phyloP scores from a whole-genome alignment of 2,329 filamentous ascomycete species.

The Xylaria multiplex region DNA sequence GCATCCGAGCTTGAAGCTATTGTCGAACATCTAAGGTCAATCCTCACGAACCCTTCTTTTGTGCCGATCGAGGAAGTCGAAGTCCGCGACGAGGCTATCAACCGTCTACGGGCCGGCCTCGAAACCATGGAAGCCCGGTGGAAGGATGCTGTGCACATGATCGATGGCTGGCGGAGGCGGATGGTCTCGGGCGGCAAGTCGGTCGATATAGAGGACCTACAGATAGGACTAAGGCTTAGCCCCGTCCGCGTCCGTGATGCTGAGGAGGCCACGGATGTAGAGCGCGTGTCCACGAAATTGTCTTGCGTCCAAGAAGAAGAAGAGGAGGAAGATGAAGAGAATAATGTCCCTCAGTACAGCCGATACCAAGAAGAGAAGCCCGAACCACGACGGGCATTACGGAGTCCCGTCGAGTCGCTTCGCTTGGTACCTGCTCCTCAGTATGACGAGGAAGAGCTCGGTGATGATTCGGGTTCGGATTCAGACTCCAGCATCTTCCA shows the following conservation, averaged over 20 bases:
- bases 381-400: slow-evolving; percentile 65
- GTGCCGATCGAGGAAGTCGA: slow-evolving; percentile 95
- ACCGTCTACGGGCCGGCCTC: slow-evolving; percentile 83
- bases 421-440: slow-evolving; percentile 54
- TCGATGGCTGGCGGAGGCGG: slow-evolving; percentile 89
- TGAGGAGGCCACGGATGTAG: slow-evolving; percentile 55
- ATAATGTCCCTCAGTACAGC: slow-evolving; percentile 46
- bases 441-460: slow-evolving; percentile 46
- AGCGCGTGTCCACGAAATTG: slow-evolving; percentile 50
- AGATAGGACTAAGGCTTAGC: slow-evolving; percentile 73
- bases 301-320: slow-evolving; percentile 55
- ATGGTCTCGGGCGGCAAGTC: slow-evolving; percentile 77
- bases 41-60: slow-evolving; percentile 95
- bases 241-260: slow-evolving; percentile 66
- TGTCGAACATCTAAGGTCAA: slow-evolving; percentile 80
- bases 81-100: slow-evolving; percentile 90
- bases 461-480: slow-evolving; percentile 47
- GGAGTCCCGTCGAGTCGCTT: slow-evolving; percentile 53
- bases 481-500: slow-evolving; percentile 57
- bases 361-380: slow-evolving; percentile 70
- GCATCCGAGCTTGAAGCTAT: slow-evolving; percentile 78
- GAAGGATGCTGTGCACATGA: slow-evolving; percentile 88
- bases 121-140: slow-evolving; percentile 92
- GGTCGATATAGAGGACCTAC: slow-evolving; percentile 74
- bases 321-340: slow-evolving; percentile 59